These are phyloP conservation scores for Gossypium arboreum DNA, from an alignment of 345 rosid species.

Conservation along the genomic window DNA sequence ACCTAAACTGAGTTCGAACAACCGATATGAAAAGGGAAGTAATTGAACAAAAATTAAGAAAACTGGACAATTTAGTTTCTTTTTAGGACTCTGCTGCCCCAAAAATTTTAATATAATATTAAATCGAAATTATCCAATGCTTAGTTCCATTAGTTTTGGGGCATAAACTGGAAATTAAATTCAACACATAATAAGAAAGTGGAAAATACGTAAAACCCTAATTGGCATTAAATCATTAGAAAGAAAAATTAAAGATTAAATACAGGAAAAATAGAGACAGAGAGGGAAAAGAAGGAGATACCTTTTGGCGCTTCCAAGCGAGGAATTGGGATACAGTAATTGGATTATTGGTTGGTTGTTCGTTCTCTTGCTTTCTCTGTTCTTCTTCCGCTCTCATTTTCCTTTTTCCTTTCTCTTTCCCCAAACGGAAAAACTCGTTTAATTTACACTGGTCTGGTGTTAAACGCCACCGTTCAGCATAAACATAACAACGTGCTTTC, in stretches of 20 bases:
- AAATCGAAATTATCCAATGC: background rate
- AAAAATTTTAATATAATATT: background rate
- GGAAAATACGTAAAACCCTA: background rate
- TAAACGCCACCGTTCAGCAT: background rate
- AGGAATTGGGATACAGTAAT: slow-evolving; percentile 53
- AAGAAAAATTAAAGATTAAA: background rate
- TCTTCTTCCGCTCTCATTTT: slow-evolving; percentile 55
- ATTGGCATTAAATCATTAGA: background rate
- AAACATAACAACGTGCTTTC: background rate
- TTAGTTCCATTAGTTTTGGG: background rate
- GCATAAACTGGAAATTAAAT: background rate
- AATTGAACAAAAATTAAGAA: background rate
- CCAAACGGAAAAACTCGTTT: background rate
- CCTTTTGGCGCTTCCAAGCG: slow-evolving; percentile 51
- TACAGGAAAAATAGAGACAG: background rate
- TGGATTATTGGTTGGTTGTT: slow-evolving; percentile 22
- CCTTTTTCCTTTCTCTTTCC: background rate
- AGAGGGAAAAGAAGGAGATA: background rate
- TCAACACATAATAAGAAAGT: background rate
- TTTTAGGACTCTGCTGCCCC: background rate
- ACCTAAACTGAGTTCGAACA: too few species aligned
- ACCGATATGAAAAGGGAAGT: background rate
- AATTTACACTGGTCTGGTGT: too few species aligned
- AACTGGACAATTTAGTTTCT: background rate
- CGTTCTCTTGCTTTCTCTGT: slow-evolving; percentile 17